Conservation (phyloP, 306 rosid species). For the Sphenostylis stenocarpa region DNA sequence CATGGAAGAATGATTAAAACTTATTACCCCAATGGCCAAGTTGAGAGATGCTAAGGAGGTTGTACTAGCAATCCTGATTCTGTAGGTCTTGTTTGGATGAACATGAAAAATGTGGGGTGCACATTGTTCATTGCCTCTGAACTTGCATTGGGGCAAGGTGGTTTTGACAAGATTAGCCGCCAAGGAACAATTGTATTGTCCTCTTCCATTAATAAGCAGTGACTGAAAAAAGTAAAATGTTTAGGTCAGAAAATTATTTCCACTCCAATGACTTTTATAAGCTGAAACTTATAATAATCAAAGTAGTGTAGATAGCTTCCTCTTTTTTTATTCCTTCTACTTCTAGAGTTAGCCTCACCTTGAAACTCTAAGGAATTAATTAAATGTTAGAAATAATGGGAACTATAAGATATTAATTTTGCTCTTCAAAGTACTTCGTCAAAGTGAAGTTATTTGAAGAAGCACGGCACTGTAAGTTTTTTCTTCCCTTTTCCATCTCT, state of each 20-base stretch:
- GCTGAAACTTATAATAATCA: background rate
- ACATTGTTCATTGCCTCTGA: slow-evolving; percentile 56
- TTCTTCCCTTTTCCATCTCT: no score
- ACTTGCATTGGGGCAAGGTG: slow-evolving; percentile 31
- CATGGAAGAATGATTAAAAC: background rate
- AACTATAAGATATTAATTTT: no score
- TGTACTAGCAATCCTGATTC: slow-evolving; percentile 68
- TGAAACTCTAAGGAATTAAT: background rate
- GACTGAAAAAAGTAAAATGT: slow-evolving; percentile 32
- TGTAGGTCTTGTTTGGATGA: slow-evolving; percentile 58
- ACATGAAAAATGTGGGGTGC: slow-evolving; percentile 59
- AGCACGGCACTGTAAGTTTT: no score
- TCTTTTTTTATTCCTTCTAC: background rate
- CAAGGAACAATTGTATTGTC: slow-evolving; percentile 63
- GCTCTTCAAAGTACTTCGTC: no score
- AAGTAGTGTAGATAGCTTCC: background rate
- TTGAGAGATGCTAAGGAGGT: slow-evolving; percentile 72
- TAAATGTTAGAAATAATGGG: no score
- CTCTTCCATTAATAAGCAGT: slow-evolving; percentile 70
- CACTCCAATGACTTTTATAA: background rate
- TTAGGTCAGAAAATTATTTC: background rate
- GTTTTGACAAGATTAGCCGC: slow-evolving; percentile 43
- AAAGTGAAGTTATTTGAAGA: no score
- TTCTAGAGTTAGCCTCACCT: background rate
- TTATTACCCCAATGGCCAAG: slow-evolving; percentile 68